Conservation (phyloP, 2,329 filamentous ascomycete species). For the Microdochium trichocladiopsis region DNA sequence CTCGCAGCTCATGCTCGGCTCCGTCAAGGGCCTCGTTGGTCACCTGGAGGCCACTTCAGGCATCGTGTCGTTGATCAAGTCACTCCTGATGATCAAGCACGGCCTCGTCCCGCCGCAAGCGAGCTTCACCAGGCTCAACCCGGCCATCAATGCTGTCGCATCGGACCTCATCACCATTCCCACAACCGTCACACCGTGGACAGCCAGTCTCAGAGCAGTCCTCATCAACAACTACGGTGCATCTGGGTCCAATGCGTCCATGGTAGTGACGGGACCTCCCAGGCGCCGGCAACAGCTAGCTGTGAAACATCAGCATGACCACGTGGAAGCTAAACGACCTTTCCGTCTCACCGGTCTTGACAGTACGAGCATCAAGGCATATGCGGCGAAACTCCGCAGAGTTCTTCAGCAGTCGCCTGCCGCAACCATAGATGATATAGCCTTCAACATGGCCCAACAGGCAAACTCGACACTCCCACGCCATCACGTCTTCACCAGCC, state of each 20-base stretch:
- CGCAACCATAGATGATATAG: constrained; percentile 16
- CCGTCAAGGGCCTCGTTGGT: constrained; percentile 25
- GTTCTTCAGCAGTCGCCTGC: constrained; percentile 1
- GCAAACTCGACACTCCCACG: constrained; percentile 15
- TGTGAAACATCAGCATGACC: not conserved
- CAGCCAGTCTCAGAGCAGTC: constrained; percentile 3
- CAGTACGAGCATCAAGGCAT: constrained; percentile 9
- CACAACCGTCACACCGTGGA: constrained; percentile 11
- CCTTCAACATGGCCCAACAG: constrained; percentile 23
- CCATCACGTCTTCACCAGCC: constrained; percentile 15
- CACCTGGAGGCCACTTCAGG: constrained; percentile 25
- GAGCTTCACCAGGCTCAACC: constrained; percentile 21
- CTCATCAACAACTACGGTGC: constrained; percentile 30
- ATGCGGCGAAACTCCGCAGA: constrained; percentile 8
- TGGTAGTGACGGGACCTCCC: constrained; percentile 14
- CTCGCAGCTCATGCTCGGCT: constrained; percentile 11
- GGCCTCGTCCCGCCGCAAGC: constrained; percentile 22
- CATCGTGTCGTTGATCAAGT: constrained; percentile 21
- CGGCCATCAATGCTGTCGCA: constrained; percentile 6
- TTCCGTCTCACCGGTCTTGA: constrained; percentile 13
- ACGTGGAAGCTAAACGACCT: constrained; percentile 5
- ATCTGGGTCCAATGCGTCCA: constrained; percentile 17
- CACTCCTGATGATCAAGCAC: constrained; percentile 17
- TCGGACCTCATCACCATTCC: constrained; percentile 12
- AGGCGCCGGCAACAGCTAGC: constrained; percentile 4